Percentiles rank a stretch among this genome's conserved stretches.
These are phyloP conservation scores for Tagetes patula DNA, from an alignment of 129 eudicot genomes.

Conservation along the genomic window DNA sequence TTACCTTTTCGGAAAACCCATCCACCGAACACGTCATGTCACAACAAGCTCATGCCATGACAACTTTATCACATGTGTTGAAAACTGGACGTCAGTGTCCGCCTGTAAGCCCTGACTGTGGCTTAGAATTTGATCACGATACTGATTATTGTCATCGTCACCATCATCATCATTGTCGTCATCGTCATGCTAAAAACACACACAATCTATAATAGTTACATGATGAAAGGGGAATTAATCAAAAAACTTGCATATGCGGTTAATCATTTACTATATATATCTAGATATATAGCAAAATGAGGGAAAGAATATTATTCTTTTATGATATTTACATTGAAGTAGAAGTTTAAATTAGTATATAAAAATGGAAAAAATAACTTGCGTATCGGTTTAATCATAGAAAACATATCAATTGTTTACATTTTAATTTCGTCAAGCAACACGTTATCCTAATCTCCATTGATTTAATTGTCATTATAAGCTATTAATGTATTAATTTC, in stretches of 20 bases:
- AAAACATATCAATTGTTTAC: neutral
- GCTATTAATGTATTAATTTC: no score
- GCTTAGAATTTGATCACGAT: constrained; percentile 12
- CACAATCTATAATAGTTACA: neutral
- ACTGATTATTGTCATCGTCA: neutral
- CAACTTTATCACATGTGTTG: constrained; percentile 33
- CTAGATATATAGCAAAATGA: neutral
- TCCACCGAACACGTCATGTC: constrained; percentile 49
- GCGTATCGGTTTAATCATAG: neutral
- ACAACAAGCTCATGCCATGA: constrained; percentile 57
- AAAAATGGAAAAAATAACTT: neutral
- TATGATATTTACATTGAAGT: neutral
- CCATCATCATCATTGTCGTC: neutral
- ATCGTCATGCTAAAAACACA: constrained; percentile 2
- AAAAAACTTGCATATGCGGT: neutral
- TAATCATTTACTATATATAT: neutral
- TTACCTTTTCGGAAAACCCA: constrained; percentile 45
- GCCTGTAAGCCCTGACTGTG: neutral
- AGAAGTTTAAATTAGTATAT: neutral
- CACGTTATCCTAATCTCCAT: neutral
- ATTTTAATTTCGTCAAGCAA: neutral
- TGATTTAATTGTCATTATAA: neutral
- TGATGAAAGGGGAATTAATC: neutral
- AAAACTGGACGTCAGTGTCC: neutral
- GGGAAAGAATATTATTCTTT: neutral